These are phyloP conservation scores for Alternaria triticina DNA, from an alignment of 2,329 filamentous ascomycete genomes.

Conservation along the genomic window DNA sequence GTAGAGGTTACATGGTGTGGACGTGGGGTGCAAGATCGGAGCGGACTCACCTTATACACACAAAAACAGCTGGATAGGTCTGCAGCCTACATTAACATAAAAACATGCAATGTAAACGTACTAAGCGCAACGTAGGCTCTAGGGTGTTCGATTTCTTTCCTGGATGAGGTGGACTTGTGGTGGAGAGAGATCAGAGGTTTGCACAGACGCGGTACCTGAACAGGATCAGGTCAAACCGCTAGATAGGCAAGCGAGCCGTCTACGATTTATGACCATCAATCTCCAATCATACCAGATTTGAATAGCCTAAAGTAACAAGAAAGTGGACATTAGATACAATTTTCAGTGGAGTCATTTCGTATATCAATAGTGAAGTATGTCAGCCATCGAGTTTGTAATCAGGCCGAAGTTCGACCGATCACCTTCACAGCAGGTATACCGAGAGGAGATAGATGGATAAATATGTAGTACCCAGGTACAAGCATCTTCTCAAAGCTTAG, in stretches of 20 bases:
- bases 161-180: no score
- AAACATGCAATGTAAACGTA: no score
- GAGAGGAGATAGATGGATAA: background rate
- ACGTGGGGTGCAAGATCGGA: no score
- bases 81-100: no score
- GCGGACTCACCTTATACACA: no score
- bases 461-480: background rate
- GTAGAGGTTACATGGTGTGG: background rate
- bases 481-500: background rate
- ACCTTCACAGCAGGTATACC: background rate
- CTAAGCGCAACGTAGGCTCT: no score
- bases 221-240: background rate
- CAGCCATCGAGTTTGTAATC: background rate
- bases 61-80: background rate
- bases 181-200: background rate
- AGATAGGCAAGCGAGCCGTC: background rate
- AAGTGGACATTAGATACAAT: background rate
- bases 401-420: background rate
- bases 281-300: background rate
- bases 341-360: background rate
- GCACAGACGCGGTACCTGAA: background rate
- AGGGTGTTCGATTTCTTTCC: no score
- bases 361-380: background rate
- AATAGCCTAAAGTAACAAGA: background rate
- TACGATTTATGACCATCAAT: background rate